These are phyloP conservation scores for Spinacia oleracea DNA, from an alignment of 179 eudicot species.

Conservation along the genomic window DNA sequence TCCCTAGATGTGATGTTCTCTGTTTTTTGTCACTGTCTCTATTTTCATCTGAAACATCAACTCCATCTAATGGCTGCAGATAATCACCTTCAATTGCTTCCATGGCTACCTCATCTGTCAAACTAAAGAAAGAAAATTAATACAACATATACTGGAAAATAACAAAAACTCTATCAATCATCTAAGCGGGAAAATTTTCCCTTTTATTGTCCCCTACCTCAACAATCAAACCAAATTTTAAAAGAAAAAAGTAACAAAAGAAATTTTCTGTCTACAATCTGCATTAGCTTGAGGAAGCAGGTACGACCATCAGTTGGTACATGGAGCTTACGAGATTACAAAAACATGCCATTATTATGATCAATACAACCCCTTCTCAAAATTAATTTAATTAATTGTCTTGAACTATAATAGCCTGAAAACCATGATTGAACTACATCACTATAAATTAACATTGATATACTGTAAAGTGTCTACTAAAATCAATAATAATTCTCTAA, in stretches of 20 bases:
- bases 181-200: neutral
- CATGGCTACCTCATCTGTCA: slow-evolving; percentile 60
- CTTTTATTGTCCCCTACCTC: neutral
- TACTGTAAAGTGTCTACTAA: neutral
- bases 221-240: neutral
- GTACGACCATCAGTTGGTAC: neutral
- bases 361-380: neutral
- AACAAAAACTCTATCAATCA: neutral
- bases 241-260: neutral
- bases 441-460: neutral
- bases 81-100: neutral
- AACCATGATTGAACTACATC: neutral
- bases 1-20: neutral
- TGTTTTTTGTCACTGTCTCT: neutral
- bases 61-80: neutral
- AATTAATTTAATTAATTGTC: neutral
- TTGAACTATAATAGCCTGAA: neutral
- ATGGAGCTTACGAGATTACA: neutral
- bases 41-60: neutral
- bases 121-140: slow-evolving; percentile 39
- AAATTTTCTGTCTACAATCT: neutral
- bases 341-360: neutral
- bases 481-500: neutral
- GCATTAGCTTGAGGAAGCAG: neutral
- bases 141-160: neutral